A percentile compares a stretch with the other conserved stretches of the same genome.
phyloP scores from a whole-genome alignment of 208 protist species.

The Willaertia magna region DNA sequence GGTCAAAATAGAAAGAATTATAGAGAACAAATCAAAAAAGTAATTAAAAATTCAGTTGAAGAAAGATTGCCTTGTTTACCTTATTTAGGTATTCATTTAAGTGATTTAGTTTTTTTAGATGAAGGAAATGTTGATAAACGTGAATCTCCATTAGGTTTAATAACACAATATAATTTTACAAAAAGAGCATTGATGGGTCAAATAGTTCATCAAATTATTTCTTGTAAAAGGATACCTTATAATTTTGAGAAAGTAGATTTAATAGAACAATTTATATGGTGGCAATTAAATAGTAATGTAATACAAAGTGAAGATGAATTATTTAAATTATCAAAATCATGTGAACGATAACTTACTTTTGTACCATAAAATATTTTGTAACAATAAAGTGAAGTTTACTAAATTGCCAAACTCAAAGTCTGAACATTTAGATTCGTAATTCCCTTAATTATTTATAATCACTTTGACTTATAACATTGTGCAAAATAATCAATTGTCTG shows the following conservation, averaged over 20 bases:
- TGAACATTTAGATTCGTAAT: too few relatives aligned
- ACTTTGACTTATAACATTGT: too few relatives aligned
- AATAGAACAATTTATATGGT: neutral
- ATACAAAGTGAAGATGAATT: neutral
- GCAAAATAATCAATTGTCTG: too few relatives aligned
- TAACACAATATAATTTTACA: slow-evolving; percentile 22
- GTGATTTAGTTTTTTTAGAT: slow-evolving; percentile 26
- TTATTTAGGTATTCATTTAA: slow-evolving; percentile 24
- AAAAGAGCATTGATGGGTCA: slow-evolving; percentile 15
- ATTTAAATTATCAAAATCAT: neutral
- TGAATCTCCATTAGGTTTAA: neutral
- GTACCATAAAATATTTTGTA: too few relatives aligned
- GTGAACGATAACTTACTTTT: too few relatives aligned
- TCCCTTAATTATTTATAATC: too few relatives aligned
- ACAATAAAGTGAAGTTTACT: too few relatives aligned
- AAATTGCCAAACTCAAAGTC: too few relatives aligned
- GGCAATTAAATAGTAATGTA: neutral
- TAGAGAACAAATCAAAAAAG: neutral
- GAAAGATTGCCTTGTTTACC: slow-evolving; percentile 17
- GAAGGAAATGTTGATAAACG: slow-evolving; percentile 10
- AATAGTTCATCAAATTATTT: neutral
- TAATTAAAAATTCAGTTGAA: neutral
- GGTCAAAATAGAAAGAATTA: neutral
- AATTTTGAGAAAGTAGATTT: neutral
- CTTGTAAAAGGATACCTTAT: neutral